phyloP scores from a whole-genome alignment of 2,329 filamentous ascomycete genomes.

The Neonectria hederae region DNA sequence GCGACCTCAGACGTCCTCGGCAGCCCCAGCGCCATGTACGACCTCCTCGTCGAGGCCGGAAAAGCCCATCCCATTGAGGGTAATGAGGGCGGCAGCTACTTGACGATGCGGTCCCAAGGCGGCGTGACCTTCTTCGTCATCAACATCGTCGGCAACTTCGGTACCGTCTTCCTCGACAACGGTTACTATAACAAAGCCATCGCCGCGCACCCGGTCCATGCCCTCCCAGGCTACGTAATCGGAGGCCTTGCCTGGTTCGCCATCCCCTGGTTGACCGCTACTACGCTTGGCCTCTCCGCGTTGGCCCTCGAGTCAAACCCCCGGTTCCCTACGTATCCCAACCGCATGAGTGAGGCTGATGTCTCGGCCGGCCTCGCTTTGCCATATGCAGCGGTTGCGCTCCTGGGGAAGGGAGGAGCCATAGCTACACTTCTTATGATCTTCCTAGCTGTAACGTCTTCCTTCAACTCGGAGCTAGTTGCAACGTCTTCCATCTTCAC shows the following conservation, averaged over 20 bases:
- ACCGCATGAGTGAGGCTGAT: slow-evolving; percentile 76
- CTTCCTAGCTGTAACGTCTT: slow-evolving; percentile 90
- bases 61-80: slow-evolving; percentile 77
- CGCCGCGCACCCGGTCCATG: slow-evolving; percentile 83
- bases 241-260: slow-evolving; percentile 91
- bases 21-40: slow-evolving; percentile 79
- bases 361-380: slow-evolving; percentile 84
- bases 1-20: slow-evolving; percentile 76
- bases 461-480: slow-evolving; percentile 84
- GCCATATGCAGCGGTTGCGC: slow-evolving; percentile 82
- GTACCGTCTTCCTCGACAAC: slow-evolving; percentile 85
- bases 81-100: slow-evolving; percentile 81
- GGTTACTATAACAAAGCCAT: slow-evolving; percentile 98
- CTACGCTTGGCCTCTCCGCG: slow-evolving; percentile 84
- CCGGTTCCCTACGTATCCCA: slow-evolving; percentile 75
- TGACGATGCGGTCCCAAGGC: slow-evolving; percentile 78
- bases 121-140: slow-evolving; percentile 91
- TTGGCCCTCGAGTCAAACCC: slow-evolving; percentile 81
- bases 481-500: slow-evolving; percentile 88
- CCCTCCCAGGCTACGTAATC: slow-evolving; percentile 88
- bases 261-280: slow-evolving; percentile 90
- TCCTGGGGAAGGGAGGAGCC: slow-evolving; percentile 84
- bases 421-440: slow-evolving; percentile 81
- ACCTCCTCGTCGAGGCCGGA: slow-evolving; percentile 75
- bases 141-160: slow-evolving; percentile 84